A percentile compares a stretch with the other conserved stretches of the same genome.
Evolutionary conservation across 129 eudicot species (phyloP).

Genomic region (Artemisia annua): DNA sequence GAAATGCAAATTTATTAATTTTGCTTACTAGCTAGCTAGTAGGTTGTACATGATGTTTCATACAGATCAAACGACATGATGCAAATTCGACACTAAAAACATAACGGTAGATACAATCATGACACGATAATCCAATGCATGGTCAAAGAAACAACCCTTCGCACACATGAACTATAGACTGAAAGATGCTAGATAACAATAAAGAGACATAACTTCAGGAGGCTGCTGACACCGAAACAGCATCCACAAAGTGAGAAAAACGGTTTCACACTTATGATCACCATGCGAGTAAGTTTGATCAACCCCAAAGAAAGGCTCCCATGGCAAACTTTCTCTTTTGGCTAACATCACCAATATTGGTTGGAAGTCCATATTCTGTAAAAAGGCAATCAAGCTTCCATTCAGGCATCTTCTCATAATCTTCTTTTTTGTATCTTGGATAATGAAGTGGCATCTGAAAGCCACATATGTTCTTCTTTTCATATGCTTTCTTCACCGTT

Average conservation of each 20-base stretch:
- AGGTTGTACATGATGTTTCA: too few species aligned
- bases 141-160: background rate
- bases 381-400: slow-evolving; percentile 58
- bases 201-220: background rate
- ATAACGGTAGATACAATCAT: background rate
- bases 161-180: background rate
- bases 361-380: slow-evolving; percentile 53
- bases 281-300: background rate
- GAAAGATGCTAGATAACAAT: background rate
- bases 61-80: background rate
- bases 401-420: slow-evolving; percentile 61
- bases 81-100: background rate
- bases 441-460: slow-evolving; percentile 73
- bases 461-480: slow-evolving; percentile 6
- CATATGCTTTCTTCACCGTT: background rate
- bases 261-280: background rate
- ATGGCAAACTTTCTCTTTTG: slow-evolving; percentile 65
- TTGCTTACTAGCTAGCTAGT: background rate
- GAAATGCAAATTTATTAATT: background rate
- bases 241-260: background rate
- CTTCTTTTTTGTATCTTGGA: slow-evolving; percentile 48
- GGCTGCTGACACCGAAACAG: background rate
- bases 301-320: slow-evolving; percentile 65
- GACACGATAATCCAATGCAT: background rate
- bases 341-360: slow-evolving; percentile 35